A percentile compares a stretch with the other conserved stretches of the same genome.
Conservation (phyloP, 139 green algal species). For the Volvox reticuliferus region DNA sequence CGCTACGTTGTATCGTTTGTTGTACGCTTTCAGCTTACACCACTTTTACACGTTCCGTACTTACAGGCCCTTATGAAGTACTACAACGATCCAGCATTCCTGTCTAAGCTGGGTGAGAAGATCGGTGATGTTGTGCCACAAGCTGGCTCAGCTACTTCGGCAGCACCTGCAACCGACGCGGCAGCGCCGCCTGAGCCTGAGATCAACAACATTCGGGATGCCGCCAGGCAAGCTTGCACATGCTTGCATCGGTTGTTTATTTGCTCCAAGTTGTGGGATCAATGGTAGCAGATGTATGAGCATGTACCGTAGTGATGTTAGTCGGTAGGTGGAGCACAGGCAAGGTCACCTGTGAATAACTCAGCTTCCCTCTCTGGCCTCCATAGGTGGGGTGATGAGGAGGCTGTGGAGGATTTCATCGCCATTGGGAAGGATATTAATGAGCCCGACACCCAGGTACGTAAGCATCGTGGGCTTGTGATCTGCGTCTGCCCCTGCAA, state of each 20-base stretch:
- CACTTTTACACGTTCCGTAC: not conserved
- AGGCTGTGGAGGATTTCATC: slow-evolving; percentile 91
- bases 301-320: not conserved
- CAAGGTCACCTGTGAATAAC: too few species aligned
- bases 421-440: slow-evolving; percentile 88
- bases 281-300: too few species aligned
- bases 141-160: slow-evolving; percentile 24
- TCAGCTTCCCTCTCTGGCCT: too few species aligned
- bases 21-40: not conserved
- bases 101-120: slow-evolving; percentile 79
- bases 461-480: too few species aligned
- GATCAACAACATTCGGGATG: slow-evolving; percentile 86
- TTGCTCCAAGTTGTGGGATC: too few species aligned
- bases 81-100: slow-evolving; percentile 55
- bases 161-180: slow-evolving; percentile 7
- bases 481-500: too few species aligned
- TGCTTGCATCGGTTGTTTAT: too few species aligned
- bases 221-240: slow-evolving; percentile 73
- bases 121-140: slow-evolving; percentile 65
- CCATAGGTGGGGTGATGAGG: slow-evolving; percentile 80
- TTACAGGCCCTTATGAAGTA: slow-evolving; percentile 46
- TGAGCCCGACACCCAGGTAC: slow-evolving; percentile 69
- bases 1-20: not conserved
- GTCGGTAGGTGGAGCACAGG: not conserved
- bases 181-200: slow-evolving; percentile 52